Evolutionary conservation across 768 basidiomycete species (phyloP).

Genomic region (Leccinum uliginosum): DNA sequence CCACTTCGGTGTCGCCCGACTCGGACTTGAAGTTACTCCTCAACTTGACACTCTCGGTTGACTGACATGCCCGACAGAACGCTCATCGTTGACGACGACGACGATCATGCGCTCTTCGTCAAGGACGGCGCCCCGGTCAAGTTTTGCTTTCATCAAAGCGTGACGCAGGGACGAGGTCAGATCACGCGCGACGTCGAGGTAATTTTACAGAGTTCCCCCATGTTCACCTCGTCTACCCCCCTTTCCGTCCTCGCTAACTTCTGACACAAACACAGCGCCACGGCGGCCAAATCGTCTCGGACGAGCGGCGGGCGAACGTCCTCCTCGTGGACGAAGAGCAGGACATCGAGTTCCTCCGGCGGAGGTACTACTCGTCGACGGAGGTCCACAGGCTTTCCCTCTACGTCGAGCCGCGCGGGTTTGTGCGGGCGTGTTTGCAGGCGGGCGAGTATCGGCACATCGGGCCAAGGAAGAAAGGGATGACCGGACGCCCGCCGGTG

Average conservation of each 20-base stretch:
- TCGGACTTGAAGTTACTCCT: not conserved
- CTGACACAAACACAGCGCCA: conserved; percentile 7
- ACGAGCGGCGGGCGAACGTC: conserved; percentile 21
- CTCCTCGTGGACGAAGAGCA: conserved; percentile 29
- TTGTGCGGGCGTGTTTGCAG: conserved; percentile 23
- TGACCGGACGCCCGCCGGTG: conserved; percentile 22
- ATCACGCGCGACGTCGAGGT: conserved; percentile 24
- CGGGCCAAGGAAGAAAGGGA: conserved; percentile 1
- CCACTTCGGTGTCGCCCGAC: not conserved
- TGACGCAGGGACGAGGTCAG: conserved; percentile 17
- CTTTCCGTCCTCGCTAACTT: not conserved
- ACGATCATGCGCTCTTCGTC: conserved; percentile 16
- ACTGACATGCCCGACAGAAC: not conserved
- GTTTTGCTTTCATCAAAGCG: conserved; percentile 27
- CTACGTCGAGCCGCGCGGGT: conserved; percentile 23
- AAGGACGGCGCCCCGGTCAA: conserved; percentile 20
- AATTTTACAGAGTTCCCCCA: not conserved
- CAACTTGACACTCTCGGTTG: not conserved
- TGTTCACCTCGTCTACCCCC: not conserved
- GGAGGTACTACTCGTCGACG: conserved; percentile 22
- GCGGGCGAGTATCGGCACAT: conserved; percentile 12
- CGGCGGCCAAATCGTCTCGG: conserved; percentile 16
- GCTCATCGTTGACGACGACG: not conserved
- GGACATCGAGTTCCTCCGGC: conserved; percentile 22
- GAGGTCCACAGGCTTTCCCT: conserved; percentile 14